Base-by-base conservation (phyloP, 2,329 filamentous ascomycete species). In the Botrytis pseudocinerea region DNA sequence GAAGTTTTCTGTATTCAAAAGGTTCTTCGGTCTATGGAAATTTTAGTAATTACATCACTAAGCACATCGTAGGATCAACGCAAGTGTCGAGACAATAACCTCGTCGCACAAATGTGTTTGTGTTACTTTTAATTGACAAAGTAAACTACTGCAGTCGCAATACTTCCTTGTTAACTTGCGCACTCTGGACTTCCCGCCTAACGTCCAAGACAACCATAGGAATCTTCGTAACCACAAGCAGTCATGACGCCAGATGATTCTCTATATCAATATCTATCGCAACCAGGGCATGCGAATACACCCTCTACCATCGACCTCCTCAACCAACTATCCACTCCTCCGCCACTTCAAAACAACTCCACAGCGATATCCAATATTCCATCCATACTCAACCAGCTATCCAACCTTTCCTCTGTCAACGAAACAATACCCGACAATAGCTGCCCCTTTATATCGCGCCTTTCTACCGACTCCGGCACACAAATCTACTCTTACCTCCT, bases 401-500 rank as follows among this genome's bases (percentile, higher is more conserved):
- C 28, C 7, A 38, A 14, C 3, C 16, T 38, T 9, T 18, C 44
- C 44, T 22, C 20, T 16, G 22, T 32, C 32, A 51, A 16, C 20
- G n/a, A 18, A n/a, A 8, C 2, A 18, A 65, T 25, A n/a, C 32
- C 28, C 6, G 22, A n/a, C 6, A 25, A 16, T 1, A 38, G 46
- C 10, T 65, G 63, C n/a, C 32, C 44, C 1, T 65, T 65, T 10
- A 65, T 65, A 20, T 22, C 16, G 14, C 44, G 20, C 4, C 44
- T 51, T 18, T 51, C 63, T 10, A 35, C 28, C 12, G 66, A 69
- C 8, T 35, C 60, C 0, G 48, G 66, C 32, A 16, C 18, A 18
- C 48, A 69, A 22, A 69, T 69, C 6, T 69, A 60, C 35, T 14
- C 16, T 2, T 44, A 69, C 16, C 66, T 69, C 8, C 8, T 69